These are phyloP conservation scores for Corrigiola litoralis DNA, from an alignment of 179 eudicot species.

Conservation along the genomic window DNA sequence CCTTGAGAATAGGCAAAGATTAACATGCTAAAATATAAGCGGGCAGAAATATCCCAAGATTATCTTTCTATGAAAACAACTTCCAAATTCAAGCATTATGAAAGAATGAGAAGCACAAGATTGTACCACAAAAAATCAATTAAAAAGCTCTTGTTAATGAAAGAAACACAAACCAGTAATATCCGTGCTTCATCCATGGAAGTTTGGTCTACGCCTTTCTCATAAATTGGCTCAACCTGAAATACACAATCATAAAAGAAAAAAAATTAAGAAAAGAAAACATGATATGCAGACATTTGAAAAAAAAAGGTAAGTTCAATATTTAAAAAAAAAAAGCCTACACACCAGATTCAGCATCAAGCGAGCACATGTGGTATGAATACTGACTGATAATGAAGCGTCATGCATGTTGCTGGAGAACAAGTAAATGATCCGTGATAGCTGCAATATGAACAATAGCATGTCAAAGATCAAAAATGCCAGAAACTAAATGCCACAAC, in stretches of 20 bases:
- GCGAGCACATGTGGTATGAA: constrained; percentile 98
- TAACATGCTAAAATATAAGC: too few species aligned
- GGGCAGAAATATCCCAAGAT: too few species aligned
- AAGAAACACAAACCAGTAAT: constrained; percentile 50
- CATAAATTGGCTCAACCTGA: constrained; percentile 97
- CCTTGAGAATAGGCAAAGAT: too few species aligned
- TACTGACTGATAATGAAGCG: constrained; percentile 85
- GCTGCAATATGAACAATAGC: constrained; percentile 42
- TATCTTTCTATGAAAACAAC: too few species aligned
- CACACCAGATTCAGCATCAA: constrained; percentile 93
- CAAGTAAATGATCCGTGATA: constrained; percentile 88
- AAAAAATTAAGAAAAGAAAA: not conserved
- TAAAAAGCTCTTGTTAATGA: not conserved
- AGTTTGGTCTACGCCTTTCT: constrained; percentile 82
- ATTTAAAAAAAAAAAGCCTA: not conserved
- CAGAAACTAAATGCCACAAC: too few species aligned
- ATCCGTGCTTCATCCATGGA: constrained; percentile 95
- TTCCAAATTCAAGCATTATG: too few species aligned
- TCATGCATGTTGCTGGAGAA: constrained; percentile 99
- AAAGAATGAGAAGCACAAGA: too few species aligned
- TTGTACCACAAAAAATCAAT: too few species aligned
- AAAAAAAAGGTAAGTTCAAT: too few species aligned
- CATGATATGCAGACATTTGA: not conserved
- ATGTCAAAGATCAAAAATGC: not conserved
- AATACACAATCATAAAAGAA: not conserved